A percentile compares a stretch with the other conserved stretches of the same genome.
Evolutionary conservation across 441 rosid species (phyloP).

Genomic region (Erodium trifolium): DNA sequence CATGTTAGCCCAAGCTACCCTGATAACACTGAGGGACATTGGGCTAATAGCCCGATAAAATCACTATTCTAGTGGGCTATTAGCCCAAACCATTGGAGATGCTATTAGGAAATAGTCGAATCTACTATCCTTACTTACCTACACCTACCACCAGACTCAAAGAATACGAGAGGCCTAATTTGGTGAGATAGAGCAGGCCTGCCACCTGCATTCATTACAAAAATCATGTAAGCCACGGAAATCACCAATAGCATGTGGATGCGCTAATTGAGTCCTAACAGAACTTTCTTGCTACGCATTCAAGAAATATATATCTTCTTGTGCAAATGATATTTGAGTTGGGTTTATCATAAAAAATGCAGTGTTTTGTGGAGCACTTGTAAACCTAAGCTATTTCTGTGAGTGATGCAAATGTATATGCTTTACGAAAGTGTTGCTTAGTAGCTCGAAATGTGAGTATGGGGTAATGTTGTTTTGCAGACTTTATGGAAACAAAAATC

Average conservation of each 20-base stretch:
- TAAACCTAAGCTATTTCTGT: background rate
- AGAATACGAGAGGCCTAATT: slow-evolving; percentile 32
- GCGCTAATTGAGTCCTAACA: no score
- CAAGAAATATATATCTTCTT: no score
- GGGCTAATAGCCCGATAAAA: no score
- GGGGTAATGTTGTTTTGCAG: background rate
- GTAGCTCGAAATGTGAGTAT: background rate
- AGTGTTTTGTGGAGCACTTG: background rate
- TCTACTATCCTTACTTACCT: slow-evolving; percentile 34
- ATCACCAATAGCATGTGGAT: background rate
- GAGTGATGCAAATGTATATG: background rate
- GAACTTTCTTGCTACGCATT: no score
- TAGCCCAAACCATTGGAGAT: no score
- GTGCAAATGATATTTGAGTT: background rate
- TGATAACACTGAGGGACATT: no score
- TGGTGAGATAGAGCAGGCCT: slow-evolving; percentile 37
- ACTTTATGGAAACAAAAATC: background rate
- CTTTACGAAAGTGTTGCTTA: no score
- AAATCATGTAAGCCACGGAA: background rate
- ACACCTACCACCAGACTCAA: slow-evolving; percentile 33
- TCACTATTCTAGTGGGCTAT: no score
- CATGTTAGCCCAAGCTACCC: no score
- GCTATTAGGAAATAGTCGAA: background rate
- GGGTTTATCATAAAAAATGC: background rate
- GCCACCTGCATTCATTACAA: slow-evolving; percentile 36